Base-by-base conservation (phyloP, 78 protist genomes). In the Speleostelium caveatum region DNA sequence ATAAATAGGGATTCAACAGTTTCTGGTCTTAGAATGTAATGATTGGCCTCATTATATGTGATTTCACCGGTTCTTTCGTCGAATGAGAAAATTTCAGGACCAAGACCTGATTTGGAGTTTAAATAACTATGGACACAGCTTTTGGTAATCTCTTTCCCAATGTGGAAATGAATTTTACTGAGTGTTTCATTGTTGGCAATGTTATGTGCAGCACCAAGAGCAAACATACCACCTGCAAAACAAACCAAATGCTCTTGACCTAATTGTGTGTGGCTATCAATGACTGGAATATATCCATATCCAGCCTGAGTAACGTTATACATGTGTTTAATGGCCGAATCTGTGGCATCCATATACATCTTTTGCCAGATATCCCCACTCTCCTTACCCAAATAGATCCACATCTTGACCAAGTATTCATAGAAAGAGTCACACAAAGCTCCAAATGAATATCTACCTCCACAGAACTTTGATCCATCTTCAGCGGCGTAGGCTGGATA, bases 201-300 rank as follows among this genome's bases (percentile, higher is more conserved):
- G 24, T 62, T 56, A 6, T 75, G 21, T 2, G 80, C 94, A 5
- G 91, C 96, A 17, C 94, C 97, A 16, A 96, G 90, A 8, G 93
- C 96, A 22, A 97, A 80, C 98, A 97, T 97, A 38, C 98, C 99
- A 38, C 95, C 97, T 6, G 93, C 87, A 58, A 97, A 96, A 86
- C 99, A 97, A 4, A 96, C 98, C 10, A 97, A 58, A 41, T 96
- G 97, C 62, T 97, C 99, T 97, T 96, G 87, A 24, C 79, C 90
- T 32, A 45, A 71, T 35, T 53, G 10, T 22, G 21, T 38, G 8
- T n/a, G 26, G 14, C 87, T 51, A 32, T 66, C 45, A 21, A 26
- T 38, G 33, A 86, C 94, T 26, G 85, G 4, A 51, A 75, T 65
- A 32, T 53, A 78, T 1, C 87, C 75, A 16, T 78, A 41, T n/a